phyloP scores from a whole-genome alignment of 208 protist species.

The Leishmania arabica region DNA sequence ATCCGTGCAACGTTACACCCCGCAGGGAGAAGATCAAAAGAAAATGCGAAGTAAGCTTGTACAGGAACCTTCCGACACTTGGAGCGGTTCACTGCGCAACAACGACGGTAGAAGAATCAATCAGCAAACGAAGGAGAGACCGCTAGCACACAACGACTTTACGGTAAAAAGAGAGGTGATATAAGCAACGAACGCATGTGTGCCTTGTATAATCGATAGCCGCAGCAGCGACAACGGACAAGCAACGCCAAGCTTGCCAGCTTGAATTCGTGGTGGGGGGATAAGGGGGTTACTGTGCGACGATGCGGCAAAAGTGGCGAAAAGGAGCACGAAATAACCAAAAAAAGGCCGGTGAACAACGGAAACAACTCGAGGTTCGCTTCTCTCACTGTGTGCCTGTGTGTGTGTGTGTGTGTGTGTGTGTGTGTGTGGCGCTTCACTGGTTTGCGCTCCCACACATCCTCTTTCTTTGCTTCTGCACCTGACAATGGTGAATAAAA shows the following conservation, averaged over 20 bases:
- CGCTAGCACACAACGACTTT: neutral
- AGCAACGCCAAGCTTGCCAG: neutral
- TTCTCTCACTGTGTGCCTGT: neutral
- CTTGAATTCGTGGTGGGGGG: neutral
- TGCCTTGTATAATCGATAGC: neutral
- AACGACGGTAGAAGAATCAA: neutral
- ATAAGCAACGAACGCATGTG: neutral
- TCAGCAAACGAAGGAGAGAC: neutral
- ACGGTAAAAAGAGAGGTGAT: neutral
- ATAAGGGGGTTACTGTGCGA: neutral
- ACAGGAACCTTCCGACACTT: neutral
- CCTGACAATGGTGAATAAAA: neutral
- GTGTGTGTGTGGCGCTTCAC: neutral
- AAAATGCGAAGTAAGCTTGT: neutral
- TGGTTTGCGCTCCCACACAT: neutral
- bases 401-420: neutral
- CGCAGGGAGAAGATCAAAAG: neutral
- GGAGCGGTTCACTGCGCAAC: neutral
- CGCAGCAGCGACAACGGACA: neutral
- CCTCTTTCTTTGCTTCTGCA: neutral
- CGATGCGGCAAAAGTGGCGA: neutral
- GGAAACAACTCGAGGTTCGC: neutral
- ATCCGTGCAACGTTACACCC: neutral
- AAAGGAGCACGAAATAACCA: neutral
- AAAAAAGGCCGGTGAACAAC: neutral